These are phyloP conservation scores for Lasiodiplodia hormozganensis DNA, from an alignment of 2,329 filamentous ascomycete species.

Conservation along the genomic window DNA sequence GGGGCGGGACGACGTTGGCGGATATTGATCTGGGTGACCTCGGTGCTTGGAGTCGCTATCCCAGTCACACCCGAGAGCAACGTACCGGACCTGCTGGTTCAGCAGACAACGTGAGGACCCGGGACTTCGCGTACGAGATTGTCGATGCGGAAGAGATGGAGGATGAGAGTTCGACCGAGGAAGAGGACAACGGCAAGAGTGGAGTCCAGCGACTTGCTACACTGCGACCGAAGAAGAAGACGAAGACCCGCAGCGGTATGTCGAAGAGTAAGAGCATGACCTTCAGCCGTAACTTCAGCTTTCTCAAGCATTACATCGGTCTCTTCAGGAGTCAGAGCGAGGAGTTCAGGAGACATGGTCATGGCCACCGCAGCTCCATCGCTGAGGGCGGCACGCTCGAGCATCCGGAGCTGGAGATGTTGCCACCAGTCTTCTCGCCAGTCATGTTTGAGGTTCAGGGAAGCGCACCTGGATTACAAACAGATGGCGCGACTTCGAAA, in stretches of 20 bases:
- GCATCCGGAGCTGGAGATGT: slow-evolving; percentile 56
- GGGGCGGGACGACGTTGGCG: background rate
- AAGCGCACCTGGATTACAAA: background rate
- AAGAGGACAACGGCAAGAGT: slow-evolving; percentile 35
- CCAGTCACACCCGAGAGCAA: slow-evolving; percentile 53
- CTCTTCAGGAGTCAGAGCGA: slow-evolving; percentile 51
- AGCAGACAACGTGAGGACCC: slow-evolving; percentile 47
- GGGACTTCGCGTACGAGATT: slow-evolving; percentile 51
- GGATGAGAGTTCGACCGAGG: slow-evolving; percentile 34
- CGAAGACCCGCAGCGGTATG: slow-evolving; percentile 32
- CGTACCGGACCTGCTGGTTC: slow-evolving; percentile 50
- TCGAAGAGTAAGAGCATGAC: slow-evolving; percentile 49
- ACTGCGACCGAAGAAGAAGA: slow-evolving; percentile 16
- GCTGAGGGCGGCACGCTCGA: slow-evolving; percentile 51
- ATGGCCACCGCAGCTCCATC: slow-evolving; percentile 54
- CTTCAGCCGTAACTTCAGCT: slow-evolving; percentile 47
- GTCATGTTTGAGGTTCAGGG: background rate
- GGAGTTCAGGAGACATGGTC: slow-evolving; percentile 47
- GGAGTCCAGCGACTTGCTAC: slow-evolving; percentile 10
- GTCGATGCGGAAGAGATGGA: slow-evolving; percentile 37
- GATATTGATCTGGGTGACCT: slow-evolving; percentile 26
- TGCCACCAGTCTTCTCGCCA: slow-evolving; percentile 44
- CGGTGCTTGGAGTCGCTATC: slow-evolving; percentile 55
- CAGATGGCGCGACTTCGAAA: background rate
- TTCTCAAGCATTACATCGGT: slow-evolving; percentile 53